A percentile compares a stretch with the other conserved stretches of the same genome.
Conservation (phyloP, 371 early-diverging fungal genomes). For the Amoeboaphelidium occidentale region DNA sequence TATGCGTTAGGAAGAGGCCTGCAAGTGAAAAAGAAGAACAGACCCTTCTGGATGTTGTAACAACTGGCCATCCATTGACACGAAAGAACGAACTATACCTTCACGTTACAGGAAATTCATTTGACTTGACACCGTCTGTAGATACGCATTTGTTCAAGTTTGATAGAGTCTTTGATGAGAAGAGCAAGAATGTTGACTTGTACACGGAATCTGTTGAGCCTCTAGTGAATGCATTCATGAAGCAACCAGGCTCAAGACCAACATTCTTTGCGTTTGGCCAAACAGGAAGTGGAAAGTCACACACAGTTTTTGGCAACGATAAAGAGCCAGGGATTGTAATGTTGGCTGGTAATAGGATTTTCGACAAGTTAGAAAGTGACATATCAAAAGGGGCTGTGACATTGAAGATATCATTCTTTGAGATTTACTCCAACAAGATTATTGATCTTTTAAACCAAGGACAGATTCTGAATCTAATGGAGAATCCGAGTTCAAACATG, state of each 20-base stretch:
- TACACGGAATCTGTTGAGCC: constrained; percentile 74
- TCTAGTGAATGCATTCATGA: constrained; percentile 75
- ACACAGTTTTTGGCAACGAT: constrained; percentile 97
- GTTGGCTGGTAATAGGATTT: no score
- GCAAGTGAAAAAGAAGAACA: constrained; percentile 63
- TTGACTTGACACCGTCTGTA: constrained; percentile 78
- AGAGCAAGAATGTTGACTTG: constrained; percentile 53
- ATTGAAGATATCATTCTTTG: background rate
- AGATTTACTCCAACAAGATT: background rate
- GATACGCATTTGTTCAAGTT: constrained; percentile 84
- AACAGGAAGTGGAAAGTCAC: constrained; percentile 93
- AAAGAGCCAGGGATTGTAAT: no score
- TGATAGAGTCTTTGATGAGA: constrained; percentile 82
- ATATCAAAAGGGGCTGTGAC: no score
- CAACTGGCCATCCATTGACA: no score
- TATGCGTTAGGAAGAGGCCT: constrained; percentile 90
- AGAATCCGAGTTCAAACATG: background rate
- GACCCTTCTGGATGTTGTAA: constrained; percentile 46
- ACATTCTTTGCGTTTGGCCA: constrained; percentile 98
- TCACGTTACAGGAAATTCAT: constrained; percentile 71
- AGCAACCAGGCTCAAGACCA: constrained; percentile 87
- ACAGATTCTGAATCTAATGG: background rate
- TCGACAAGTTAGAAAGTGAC: no score
- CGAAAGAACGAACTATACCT: constrained; percentile 35
- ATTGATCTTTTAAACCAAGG: background rate